Evolutionary conservation across 2,329 filamentous ascomycete genomes (phyloP).

Genomic region (Intubia oerlemansii): DNA sequence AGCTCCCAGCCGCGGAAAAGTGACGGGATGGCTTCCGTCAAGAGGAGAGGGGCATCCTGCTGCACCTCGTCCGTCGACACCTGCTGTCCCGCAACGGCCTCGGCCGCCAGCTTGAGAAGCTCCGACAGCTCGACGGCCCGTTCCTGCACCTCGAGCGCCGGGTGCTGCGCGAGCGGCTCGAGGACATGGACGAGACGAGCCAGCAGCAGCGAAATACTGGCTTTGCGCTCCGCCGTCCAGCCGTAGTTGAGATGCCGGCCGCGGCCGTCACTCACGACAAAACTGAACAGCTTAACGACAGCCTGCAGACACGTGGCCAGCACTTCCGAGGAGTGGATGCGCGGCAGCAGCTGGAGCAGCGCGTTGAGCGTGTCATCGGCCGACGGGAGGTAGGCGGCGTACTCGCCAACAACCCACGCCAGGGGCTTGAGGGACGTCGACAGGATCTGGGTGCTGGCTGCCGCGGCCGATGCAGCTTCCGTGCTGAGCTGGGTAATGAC

Average conservation of each 20-base stretch:
- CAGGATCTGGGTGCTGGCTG: constrained; percentile 28
- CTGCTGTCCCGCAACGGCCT: constrained; percentile 52
- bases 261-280: constrained; percentile 42
- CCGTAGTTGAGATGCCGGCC: constrained; percentile 10
- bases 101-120: constrained; percentile 65
- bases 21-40: constrained; percentile 78
- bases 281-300: constrained; percentile 63
- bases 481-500: constrained; percentile 38
- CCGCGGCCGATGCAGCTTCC: constrained; percentile 20
- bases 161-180: constrained; percentile 60
- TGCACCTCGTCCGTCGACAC: constrained; percentile 28
- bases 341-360: constrained; percentile 44
- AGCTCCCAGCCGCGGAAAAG: constrained; percentile 74
- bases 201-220: constrained; percentile 54
- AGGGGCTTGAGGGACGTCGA: constrained; percentile 52
- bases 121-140: constrained; percentile 84
- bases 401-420: constrained; percentile 80
- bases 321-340: constrained; percentile 36
- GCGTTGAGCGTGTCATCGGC: constrained; percentile 53
- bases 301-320: constrained; percentile 71
- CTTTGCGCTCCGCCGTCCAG: constrained; percentile 60
- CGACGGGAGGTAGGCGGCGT: constrained; percentile 46
- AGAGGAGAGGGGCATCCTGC: constrained; percentile 56
- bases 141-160: constrained; percentile 85
- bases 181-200: constrained; percentile 64